Conservation (phyloP, 1,284 basidiomycete species). For the Pseudozyma hubeiensis region DNA sequence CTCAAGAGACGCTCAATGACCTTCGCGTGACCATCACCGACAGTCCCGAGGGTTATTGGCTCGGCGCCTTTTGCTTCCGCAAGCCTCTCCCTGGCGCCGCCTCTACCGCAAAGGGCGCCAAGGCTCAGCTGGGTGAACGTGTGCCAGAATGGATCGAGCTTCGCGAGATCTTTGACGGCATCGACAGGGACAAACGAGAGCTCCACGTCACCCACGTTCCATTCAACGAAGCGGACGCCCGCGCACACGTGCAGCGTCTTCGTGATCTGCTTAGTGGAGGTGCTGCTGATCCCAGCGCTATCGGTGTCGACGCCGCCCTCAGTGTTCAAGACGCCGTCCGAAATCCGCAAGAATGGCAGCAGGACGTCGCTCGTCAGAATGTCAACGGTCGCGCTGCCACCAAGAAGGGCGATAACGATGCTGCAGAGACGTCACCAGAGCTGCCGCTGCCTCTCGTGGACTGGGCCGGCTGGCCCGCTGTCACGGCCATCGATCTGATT, state of each 20-base stretch:
- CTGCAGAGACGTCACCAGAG: slow-evolving; percentile 4
- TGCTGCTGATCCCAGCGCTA: slow-evolving; percentile 69
- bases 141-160: slow-evolving; percentile 66
- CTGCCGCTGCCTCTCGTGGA: slow-evolving; percentile 64
- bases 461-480: slow-evolving; percentile 69
- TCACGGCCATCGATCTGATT: slow-evolving; percentile 65
- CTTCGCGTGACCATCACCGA: slow-evolving; percentile 65
- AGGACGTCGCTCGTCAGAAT: slow-evolving; percentile 26
- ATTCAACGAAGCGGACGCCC: slow-evolving; percentile 72
- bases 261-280: slow-evolving; percentile 71
- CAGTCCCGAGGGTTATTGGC: slow-evolving; percentile 68
- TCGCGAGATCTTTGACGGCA: slow-evolving; percentile 60
- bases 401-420: slow-evolving; percentile 28
- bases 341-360: slow-evolving; percentile 68
- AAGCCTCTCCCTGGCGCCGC: slow-evolving; percentile 26
- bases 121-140: slow-evolving; percentile 49
- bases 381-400: slow-evolving; percentile 27
- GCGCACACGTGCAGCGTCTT: slow-evolving; percentile 71
- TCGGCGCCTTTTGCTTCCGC: slow-evolving; percentile 66
- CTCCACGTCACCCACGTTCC: slow-evolving; percentile 69
- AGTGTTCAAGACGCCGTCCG: slow-evolving; percentile 72
- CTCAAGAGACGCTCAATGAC: slow-evolving; percentile 67
- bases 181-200: slow-evolving; percentile 54
- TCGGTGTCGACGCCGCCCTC: slow-evolving; percentile 71
- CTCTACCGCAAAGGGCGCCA: slow-evolving; percentile 29